Conservation (phyloP, 306 rosid species). For the Lablab purpureus region DNA sequence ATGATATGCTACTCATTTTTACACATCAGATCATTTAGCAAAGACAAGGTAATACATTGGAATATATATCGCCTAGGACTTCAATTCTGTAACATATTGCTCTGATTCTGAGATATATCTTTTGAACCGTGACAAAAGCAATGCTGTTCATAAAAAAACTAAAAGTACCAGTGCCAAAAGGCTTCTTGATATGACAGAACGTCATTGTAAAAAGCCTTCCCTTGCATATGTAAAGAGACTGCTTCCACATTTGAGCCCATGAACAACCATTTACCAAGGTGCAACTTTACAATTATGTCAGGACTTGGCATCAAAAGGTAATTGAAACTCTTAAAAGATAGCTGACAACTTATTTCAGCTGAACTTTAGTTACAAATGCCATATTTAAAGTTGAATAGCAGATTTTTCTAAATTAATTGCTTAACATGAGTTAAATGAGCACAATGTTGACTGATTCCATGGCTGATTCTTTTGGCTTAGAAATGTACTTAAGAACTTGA, state of each 20-base stretch:
- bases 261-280: too few species aligned
- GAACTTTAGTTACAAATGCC: constrained; percentile 11
- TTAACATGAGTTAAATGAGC: constrained; percentile 12
- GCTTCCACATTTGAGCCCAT: too few species aligned
- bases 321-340: constrained; percentile 11
- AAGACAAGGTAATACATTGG: not conserved
- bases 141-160: not conserved
- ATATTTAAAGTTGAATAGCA: constrained; percentile 13
- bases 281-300: not conserved
- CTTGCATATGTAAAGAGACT: not conserved
- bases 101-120: not conserved
- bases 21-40: constrained; percentile 17
- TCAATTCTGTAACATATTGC: not conserved
- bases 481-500: not conserved
- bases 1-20: constrained; percentile 3
- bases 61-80: not conserved
- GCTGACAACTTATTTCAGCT: constrained; percentile 22
- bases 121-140: not conserved
- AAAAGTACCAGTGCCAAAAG: not conserved
- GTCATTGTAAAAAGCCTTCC: not conserved
- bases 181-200: not conserved
- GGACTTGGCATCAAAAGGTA: not conserved
- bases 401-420: not conserved
- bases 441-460: not conserved
- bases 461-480: not conserved